A percentile compares a stretch with the other conserved stretches of the same genome.
Conservation (phyloP, 768 basidiomycete species). For the Flagelloscypha sp. region DNA sequence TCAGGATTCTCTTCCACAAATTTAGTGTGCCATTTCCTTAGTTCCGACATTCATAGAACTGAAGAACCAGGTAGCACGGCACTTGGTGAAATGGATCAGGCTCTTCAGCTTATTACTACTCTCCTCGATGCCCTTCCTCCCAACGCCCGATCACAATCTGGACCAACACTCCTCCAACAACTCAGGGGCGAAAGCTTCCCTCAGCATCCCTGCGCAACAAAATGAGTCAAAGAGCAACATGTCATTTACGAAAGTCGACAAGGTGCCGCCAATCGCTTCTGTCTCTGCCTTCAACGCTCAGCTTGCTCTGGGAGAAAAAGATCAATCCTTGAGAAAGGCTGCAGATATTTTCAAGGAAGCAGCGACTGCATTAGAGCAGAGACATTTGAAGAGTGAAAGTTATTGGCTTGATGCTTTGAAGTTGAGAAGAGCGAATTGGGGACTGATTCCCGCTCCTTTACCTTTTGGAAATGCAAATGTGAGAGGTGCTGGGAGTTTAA, state of each 20-base stretch:
- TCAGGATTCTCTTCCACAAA: slow-evolving; percentile 57
- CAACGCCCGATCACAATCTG: slow-evolving; percentile 27
- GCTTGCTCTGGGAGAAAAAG: slow-evolving; percentile 69
- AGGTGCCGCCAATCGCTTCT: slow-evolving; percentile 56
- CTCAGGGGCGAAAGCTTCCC: slow-evolving; percentile 1
- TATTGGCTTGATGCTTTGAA: slow-evolving; percentile 82
- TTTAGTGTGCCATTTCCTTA: slow-evolving; percentile 41
- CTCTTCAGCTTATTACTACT: slow-evolving; percentile 68
- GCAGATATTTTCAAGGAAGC: slow-evolving; percentile 62
- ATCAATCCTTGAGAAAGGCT: slow-evolving; percentile 69
- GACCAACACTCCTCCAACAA: too few relatives aligned
- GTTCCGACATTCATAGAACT: background rate
- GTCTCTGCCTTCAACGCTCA: slow-evolving; percentile 69
- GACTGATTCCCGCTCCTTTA: slow-evolving; percentile 69
- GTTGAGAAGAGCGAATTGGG: slow-evolving; percentile 72
- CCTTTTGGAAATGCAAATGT: slow-evolving; percentile 61
- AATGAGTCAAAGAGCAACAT: slow-evolving; percentile 19
- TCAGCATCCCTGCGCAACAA: slow-evolving; percentile 11
- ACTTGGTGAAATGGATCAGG: slow-evolving; percentile 72
- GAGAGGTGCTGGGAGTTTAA: slow-evolving; percentile 72
- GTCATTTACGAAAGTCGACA: slow-evolving; percentile 57
- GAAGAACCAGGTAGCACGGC: slow-evolving; percentile 49
- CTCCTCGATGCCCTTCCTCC: slow-evolving; percentile 37
- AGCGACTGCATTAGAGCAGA: slow-evolving; percentile 59
- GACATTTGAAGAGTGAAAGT: slow-evolving; percentile 51